Evolutionary conservation across 495 filamentous ascomycete genomes (phyloP).

Genomic region (Xylaria acuta): DNA sequence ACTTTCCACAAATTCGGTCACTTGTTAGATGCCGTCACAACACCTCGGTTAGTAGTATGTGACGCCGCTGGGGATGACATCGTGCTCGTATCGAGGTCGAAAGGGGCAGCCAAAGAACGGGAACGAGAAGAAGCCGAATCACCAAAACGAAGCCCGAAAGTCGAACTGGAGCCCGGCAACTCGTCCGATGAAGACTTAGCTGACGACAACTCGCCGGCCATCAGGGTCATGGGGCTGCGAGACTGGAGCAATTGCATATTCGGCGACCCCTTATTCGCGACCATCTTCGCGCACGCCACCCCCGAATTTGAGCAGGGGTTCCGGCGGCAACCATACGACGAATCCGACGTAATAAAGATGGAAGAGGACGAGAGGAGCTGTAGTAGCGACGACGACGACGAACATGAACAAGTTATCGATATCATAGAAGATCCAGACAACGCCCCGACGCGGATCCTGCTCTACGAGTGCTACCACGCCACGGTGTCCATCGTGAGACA

Average conservation of each 20-base stretch:
- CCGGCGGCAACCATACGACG: neutral
- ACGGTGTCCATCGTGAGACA: conserved; percentile 51
- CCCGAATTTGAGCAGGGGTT: conserved; percentile 22
- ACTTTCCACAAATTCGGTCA: conserved; percentile 47
- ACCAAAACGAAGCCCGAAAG: neutral
- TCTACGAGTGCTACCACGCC: conserved; percentile 59
- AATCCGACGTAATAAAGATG: conserved; percentile 7
- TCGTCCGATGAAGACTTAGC: neutral
- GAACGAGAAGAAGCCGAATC: neutral
- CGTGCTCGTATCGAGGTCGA: conserved; percentile 38
- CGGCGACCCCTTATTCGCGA: conserved; percentile 63
- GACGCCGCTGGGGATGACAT: conserved; percentile 45
- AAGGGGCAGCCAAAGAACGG: conserved; percentile 11
- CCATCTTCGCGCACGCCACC: conserved; percentile 48
- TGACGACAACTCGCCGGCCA: neutral
- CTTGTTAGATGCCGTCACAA: conserved; percentile 46
- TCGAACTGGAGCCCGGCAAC: neutral
- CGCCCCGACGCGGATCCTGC: conserved; percentile 45
- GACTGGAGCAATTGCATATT: conserved; percentile 64
- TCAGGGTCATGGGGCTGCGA: conserved; percentile 43
- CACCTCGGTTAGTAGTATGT: conserved; percentile 46
- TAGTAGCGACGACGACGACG: neutral
- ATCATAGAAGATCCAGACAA: conserved; percentile 47
- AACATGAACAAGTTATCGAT: conserved; percentile 12
- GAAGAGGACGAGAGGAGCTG: neutral